These are phyloP conservation scores for Exophiala spinifera DNA, from an alignment of 2,329 filamentous ascomycete species.

Conservation along the genomic window DNA sequence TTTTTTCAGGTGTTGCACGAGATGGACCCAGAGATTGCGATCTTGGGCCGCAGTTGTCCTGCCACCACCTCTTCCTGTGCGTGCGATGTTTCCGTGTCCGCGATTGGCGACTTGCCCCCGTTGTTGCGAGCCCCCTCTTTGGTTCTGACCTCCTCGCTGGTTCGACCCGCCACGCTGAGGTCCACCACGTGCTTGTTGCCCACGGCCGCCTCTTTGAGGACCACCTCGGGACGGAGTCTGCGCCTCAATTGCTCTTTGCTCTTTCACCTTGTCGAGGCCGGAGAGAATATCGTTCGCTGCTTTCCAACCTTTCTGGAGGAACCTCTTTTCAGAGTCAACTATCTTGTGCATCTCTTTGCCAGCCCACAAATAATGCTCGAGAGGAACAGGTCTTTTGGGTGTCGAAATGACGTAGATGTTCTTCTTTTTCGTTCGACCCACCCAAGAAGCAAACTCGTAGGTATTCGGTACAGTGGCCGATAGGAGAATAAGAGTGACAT, in stretches of 20 bases:
- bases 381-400: slow-evolving; percentile 85
- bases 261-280: slow-evolving; percentile 73
- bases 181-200: slow-evolving; percentile 53
- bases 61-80: slow-evolving; percentile 78
- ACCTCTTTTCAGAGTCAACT: slow-evolving; percentile 87
- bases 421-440: slow-evolving; percentile 95
- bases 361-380: slow-evolving; percentile 96
- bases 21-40: slow-evolving; percentile 92
- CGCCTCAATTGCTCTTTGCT: slow-evolving; percentile 50
- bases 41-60: slow-evolving; percentile 89
- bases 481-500: slow-evolving; percentile 90
- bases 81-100: slow-evolving; percentile 80
- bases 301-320: slow-evolving; percentile 91
- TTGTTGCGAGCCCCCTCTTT: slow-evolving; percentile 52
- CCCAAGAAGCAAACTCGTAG: slow-evolving; percentile 96
- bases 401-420: slow-evolving; percentile 99
- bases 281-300: slow-evolving; percentile 79
- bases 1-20: slow-evolving; percentile 87
- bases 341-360: slow-evolving; percentile 92
- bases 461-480: slow-evolving; percentile 98
- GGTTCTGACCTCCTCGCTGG: slow-evolving; percentile 50
- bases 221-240: slow-evolving; percentile 40
- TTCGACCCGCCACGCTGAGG: slow-evolving; percentile 55
- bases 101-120: slow-evolving; percentile 56
- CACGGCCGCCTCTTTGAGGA: slow-evolving; percentile 51